phyloP scores from a whole-genome alignment of 2,329 filamentous ascomycete species.

The Beauveria bassiana region DNA sequence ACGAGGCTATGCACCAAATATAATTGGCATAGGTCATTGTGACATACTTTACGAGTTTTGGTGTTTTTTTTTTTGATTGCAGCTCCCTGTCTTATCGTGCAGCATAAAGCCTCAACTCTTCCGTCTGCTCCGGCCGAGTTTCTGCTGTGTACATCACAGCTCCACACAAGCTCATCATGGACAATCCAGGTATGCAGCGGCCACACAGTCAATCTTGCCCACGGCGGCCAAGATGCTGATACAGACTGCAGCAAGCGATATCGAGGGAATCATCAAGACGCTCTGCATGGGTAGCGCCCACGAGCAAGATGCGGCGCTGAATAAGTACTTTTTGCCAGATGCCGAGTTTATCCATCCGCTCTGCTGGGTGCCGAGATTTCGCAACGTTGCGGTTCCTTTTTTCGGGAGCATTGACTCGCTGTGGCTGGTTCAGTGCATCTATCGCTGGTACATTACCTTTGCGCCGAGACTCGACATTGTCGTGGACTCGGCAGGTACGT shows the following conservation, averaged over 20 bases:
- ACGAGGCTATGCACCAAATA: background rate
- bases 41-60: background rate
- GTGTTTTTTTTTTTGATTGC: background rate
- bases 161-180: conserved; percentile 22
- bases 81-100: background rate
- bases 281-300: conserved; percentile 61
- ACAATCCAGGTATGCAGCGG: conserved; percentile 32
- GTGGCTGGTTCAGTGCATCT: conserved; percentile 60
- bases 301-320: conserved; percentile 56
- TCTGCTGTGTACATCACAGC: background rate
- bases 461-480: conserved; percentile 63
- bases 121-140: background rate
- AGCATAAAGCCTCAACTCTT: background rate
- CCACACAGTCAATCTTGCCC: background rate
- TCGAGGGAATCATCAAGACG: conserved; percentile 56
- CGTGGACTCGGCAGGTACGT: conserved; percentile 50
- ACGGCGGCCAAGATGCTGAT: background rate
- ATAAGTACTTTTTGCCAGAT: conserved; percentile 64
- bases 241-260: conserved; percentile 31
- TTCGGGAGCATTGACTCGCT: conserved; percentile 49
- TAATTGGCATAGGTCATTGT: background rate
- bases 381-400: conserved; percentile 32
- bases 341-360: conserved; percentile 74
- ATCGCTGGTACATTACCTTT: conserved; percentile 78
- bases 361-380: conserved; percentile 57